A percentile compares a stretch with the other conserved stretches of the same genome.
Conservation (phyloP, 345 rosid genomes). For the Combretum micranthum region DNA sequence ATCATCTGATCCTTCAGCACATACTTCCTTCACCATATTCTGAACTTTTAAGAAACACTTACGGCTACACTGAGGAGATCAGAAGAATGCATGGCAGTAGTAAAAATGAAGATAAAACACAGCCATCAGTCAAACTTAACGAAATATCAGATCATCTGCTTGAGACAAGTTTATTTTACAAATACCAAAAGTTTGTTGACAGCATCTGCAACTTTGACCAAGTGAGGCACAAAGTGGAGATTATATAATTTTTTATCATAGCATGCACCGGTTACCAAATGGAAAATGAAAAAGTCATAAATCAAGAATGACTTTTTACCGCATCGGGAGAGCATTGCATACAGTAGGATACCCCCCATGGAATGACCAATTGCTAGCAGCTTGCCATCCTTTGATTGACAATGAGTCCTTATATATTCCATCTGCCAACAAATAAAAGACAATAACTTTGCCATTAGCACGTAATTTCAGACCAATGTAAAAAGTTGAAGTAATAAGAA, state of each 20-base stretch:
- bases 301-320: conserved; percentile 26
- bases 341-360: conserved; percentile 93
- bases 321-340: conserved; percentile 61
- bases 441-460: background rate
- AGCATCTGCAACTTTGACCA: background rate
- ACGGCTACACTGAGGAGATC: no score
- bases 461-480: background rate
- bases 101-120: no score
- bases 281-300: no score
- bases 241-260: no score
- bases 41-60: no score
- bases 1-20: no score
- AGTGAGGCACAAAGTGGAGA: no score
- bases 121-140: no score
- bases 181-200: background rate
- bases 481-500: background rate
- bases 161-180: background rate
- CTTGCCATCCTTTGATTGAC: conserved; percentile 63
- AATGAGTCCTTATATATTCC: conserved; percentile 57
- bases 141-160: background rate
- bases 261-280: no score
- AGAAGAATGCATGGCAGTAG: no score
- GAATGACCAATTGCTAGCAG: conserved; percentile 89
- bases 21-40: no score
- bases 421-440: conserved; percentile 38